A percentile compares a stretch with the other conserved stretches of the same genome.
These are phyloP conservation scores for Colletotrichum melonis DNA, from an alignment of 2,329 filamentous ascomycete species.

Conservation along the genomic window DNA sequence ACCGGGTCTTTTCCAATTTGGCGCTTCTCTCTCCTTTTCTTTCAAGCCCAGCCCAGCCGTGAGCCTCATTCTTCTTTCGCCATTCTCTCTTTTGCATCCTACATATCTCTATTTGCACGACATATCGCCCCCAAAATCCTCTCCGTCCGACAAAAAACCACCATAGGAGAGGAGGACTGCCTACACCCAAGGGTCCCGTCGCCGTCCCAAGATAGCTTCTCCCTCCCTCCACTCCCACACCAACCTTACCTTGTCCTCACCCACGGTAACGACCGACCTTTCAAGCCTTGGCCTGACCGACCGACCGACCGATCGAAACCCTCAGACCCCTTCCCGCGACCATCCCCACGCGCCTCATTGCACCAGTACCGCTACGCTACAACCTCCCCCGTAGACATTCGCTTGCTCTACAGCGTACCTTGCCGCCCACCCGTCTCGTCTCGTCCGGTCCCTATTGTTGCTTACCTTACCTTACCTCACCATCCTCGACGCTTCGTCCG, in stretches of 20 bases:
- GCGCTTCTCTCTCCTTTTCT: conserved; percentile 17
- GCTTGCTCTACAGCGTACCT: conserved; percentile 27
- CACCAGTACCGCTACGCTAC: background rate
- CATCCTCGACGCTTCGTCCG: conserved; percentile 26
- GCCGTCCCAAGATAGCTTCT: background rate
- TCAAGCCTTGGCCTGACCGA: background rate
- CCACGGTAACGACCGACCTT: background rate
- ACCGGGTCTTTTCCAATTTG: background rate
- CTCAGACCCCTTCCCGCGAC: conserved; percentile 26
- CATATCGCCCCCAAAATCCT: background rate
- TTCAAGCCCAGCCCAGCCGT: background rate
- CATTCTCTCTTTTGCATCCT: background rate
- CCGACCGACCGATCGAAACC: conserved; percentile 6
- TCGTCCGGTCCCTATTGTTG: background rate
- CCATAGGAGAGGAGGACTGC: background rate
- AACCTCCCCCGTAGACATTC: conserved; percentile 23
- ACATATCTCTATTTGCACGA: background rate
- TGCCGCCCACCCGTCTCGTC: background rate
- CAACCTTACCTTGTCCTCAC: background rate
- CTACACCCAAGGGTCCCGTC: background rate
- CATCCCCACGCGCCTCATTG: background rate
- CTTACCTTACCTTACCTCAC: conserved; percentile 2
- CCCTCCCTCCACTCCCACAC: background rate
- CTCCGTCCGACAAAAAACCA: background rate
- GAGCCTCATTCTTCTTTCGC: conserved; percentile 2